Evolutionary conservation across 2,329 filamentous ascomycete species (phyloP).

Genomic region (Scedosporium dehoogii): DNA sequence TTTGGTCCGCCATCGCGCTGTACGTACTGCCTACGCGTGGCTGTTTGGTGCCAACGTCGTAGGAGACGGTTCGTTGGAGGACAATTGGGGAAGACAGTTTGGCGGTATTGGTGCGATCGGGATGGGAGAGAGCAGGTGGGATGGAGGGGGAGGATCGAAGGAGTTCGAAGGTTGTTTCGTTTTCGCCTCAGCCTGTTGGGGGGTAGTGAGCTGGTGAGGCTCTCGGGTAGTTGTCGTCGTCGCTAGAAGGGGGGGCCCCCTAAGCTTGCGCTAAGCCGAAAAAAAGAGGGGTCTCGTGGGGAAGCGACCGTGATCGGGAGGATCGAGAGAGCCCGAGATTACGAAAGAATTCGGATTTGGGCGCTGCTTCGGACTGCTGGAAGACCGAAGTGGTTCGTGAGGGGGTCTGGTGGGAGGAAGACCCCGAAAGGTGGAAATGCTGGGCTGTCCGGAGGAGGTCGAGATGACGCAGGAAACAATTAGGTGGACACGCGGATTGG

Average conservation of each 20-base stretch:
- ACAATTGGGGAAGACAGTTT: conserved; percentile 90
- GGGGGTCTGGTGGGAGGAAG: background rate
- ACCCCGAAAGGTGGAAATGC: background rate
- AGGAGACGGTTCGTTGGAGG: conserved; percentile 81
- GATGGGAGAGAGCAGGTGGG: background rate
- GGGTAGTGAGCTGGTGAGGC: background rate
- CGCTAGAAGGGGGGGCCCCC: background rate
- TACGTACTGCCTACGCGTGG: conserved; percentile 51
- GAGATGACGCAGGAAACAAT: conserved; percentile 1
- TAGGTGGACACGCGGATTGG: background rate
- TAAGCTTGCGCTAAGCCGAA: background rate
- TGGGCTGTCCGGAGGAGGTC: background rate
- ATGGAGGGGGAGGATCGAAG: background rate
- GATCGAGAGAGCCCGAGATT: background rate
- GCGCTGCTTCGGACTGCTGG: background rate
- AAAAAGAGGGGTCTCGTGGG: background rate
- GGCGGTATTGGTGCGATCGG: conserved; percentile 58
- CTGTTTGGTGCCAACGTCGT: conserved; percentile 70
- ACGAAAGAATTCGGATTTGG: background rate
- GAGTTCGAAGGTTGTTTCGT: background rate
- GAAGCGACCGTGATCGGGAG: background rate
- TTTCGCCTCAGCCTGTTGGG: background rate
- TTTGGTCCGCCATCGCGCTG: conserved; percentile 49
- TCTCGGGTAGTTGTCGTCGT: background rate
- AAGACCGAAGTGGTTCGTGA: background rate